Evolutionary conservation across 1,284 basidiomycete species (phyloP), one percentile per base, ranked within the genome.

Genomic region (Moniliella sp.): DNA sequence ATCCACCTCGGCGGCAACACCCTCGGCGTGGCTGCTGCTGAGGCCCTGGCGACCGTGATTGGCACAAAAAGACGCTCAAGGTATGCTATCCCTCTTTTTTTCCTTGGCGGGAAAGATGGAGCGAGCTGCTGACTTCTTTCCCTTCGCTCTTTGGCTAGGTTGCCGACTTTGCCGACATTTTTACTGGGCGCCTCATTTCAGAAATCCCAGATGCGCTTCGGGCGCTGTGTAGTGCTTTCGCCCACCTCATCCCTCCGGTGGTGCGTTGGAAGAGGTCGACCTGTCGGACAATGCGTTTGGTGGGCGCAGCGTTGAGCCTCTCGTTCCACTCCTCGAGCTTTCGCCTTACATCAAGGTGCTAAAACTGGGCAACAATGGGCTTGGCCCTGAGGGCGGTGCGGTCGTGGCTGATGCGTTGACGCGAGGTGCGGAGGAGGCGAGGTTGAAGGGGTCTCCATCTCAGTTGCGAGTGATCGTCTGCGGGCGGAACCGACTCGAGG

Each of bases 221-320:
- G 21, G 77, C 81, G 18, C 72, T 97, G 47, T 93, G 84, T n/a
- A n/a, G n/a, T n/a, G n/a, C n/a, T n/a, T n/a, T n/a, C n/a, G n/a
- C n/a, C n/a, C n/a, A n/a, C n/a, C n/a, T n/a, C n/a, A n/a, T n/a
- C n/a, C n/a, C n/a, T n/a, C n/a, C n/a, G n/a, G n/a, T n/a, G n/a
- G n/a, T 4, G 71, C 74, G 5, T 75, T 99, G 17, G 68, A 78
- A 31, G 80, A 84, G 64, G 70, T 97, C 53, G 73, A 97, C 61
- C 71, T 97, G 27, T 80, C 75, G 46, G 86, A 97, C 63, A 97
- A 97, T 51, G 88, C 88, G 4, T 94, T 94, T 46, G 88, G 88
- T 19, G 84, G 83, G 17, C 75, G 88, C 48, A 86, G 79, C 25
- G 83, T 88, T 11, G 81, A 91, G 51, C 81, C 86, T 27, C 78